phyloP scores from a whole-genome alignment of 1,139 yeast species.

The Candida anutae region DNA sequence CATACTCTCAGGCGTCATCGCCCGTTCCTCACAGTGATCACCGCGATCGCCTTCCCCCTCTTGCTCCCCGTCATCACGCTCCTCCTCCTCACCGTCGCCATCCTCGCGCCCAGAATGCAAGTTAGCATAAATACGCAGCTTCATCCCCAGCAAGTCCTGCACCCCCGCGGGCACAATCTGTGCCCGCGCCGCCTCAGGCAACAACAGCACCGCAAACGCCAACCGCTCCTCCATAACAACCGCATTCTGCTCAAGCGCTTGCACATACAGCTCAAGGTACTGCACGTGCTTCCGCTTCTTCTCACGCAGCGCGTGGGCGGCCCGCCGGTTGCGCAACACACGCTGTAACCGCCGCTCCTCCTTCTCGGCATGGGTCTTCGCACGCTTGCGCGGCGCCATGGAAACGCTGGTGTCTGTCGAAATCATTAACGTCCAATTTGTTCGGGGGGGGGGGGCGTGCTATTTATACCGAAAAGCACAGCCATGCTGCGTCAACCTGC shows the following conservation, averaged over 20 bases:
- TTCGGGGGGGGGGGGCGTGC: slow-evolving; percentile 1
- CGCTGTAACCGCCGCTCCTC: slow-evolving; percentile 93
- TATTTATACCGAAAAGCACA: slow-evolving; percentile 1
- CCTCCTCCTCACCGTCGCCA: slow-evolving; percentile 1
- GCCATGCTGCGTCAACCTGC: slow-evolving; percentile 6
- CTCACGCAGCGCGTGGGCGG: slow-evolving; percentile 96
- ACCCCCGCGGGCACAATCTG: slow-evolving; percentile 11
- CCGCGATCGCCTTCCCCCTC: slow-evolving; percentile 2
- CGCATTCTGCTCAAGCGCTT: slow-evolving; percentile 38
- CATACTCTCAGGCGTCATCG: too few relatives aligned
- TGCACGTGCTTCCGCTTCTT: slow-evolving; percentile 92
- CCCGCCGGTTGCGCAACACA: slow-evolving; percentile 86
- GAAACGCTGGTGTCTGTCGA: slow-evolving; percentile 8
- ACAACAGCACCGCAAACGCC: slow-evolving; percentile 9
- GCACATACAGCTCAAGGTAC: slow-evolving; percentile 62
- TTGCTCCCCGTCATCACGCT: slow-evolving; percentile 1
- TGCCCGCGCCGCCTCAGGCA: slow-evolving; percentile 10
- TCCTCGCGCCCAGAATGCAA: slow-evolving; percentile 12
- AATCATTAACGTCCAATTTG: neutral
- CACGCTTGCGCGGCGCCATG: slow-evolving; percentile 83
- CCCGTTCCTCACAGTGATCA: slow-evolving; percentile 1
- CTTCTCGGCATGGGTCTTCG: slow-evolving; percentile 93
- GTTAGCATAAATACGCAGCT: slow-evolving; percentile 25
- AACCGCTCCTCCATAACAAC: slow-evolving; percentile 17
- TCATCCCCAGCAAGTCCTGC: slow-evolving; percentile 23